Evolutionary conservation across 805 yeast genomes (phyloP).

Genomic region (Priceomyces castillae): DNA sequence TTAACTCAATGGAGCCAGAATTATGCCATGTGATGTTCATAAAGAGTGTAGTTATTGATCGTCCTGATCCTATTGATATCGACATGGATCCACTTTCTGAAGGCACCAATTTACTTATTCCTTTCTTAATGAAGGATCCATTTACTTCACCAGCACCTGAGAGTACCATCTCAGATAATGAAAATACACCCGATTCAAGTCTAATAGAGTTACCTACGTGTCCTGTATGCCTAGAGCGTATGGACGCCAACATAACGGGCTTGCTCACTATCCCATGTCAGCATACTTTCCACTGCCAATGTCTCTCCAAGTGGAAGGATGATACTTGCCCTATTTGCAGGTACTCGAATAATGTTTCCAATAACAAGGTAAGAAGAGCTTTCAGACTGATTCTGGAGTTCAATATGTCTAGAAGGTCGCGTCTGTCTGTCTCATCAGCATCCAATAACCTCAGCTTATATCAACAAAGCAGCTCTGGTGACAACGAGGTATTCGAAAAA

Average conservation of each 20-base stretch:
- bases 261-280: conserved; percentile 86
- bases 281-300: conserved; percentile 88
- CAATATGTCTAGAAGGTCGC: conserved; percentile 12
- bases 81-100: conserved; percentile 2
- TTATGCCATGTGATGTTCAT: conserved; percentile 73
- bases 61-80: conserved; percentile 1
- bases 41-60: conserved; percentile 51
- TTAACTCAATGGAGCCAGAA: conserved; percentile 88
- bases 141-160: conserved; percentile 43
- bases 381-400: conserved; percentile 33
- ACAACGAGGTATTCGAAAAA: conserved; percentile 15
- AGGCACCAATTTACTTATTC: conserved; percentile 40
- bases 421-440: neutral
- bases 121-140: conserved; percentile 71
- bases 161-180: neutral
- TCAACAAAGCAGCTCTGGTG: neutral
- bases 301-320: conserved; percentile 85
- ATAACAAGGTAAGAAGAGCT: conserved; percentile 31
- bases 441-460: conserved; percentile 1
- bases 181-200: conserved; percentile 1
- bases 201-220: conserved; percentile 78
- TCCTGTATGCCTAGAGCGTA: conserved; percentile 86
- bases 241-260: conserved; percentile 81
- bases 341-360: conserved; percentile 54
- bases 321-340: conserved; percentile 91